Base-by-base conservation (phyloP, 495 filamentous ascomycete genomes). In the Aspergillus kassunensis region DNA sequence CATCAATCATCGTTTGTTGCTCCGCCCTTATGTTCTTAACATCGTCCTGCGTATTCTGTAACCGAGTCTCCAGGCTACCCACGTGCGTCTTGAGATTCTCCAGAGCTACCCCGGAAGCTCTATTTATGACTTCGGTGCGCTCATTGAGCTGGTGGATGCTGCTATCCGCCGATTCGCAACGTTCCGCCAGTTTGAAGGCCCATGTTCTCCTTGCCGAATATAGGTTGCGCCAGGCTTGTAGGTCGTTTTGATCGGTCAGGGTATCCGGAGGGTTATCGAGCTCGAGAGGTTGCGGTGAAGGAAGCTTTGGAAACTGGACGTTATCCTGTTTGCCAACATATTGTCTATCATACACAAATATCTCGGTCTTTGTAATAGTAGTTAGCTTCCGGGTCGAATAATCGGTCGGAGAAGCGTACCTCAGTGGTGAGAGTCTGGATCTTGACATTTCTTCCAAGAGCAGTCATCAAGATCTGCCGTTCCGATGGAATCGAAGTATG, bases 341-440 rank as follows among this genome's bases (percentile, higher is more conserved):
- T 56, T 84, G 81, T 46, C 84, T 80, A 66, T 93, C 88, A 65
- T 92, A 97, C 29, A 96, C 80, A 59, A 88, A 95, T 53, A 97
- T 83, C 64, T 96, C 90, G 51, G 80, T 86, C 88, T 95, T 54
- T 31, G 7, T 29, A 18, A n/a, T n/a, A 15, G 21, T 13, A 20
- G 29, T 49, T 19, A 49, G 39, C 23, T 25, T 50, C 15, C 8
- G 18, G 20, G 21, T 13, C 33, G 18, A 54, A 13, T 39, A 12
- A 19, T 31, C 12, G 33, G 25, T 27, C 49, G 29, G n/a, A 4
- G 9, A 21, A 55, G 52, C 79, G 16, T 75, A 90, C 89, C 80
- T 96, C 91, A 8, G 79, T 80, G 44, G 82, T 75, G 25, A 95
- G 78, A 11, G 83, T 82, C 62, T 90, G 87, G 21, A 81, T 71